Percentiles rank a stretch among this genome's conserved stretches.
phyloP scores from a whole-genome alignment of 1,284 basidiomycete genomes.

The Ustilago vetiveriae region DNA sequence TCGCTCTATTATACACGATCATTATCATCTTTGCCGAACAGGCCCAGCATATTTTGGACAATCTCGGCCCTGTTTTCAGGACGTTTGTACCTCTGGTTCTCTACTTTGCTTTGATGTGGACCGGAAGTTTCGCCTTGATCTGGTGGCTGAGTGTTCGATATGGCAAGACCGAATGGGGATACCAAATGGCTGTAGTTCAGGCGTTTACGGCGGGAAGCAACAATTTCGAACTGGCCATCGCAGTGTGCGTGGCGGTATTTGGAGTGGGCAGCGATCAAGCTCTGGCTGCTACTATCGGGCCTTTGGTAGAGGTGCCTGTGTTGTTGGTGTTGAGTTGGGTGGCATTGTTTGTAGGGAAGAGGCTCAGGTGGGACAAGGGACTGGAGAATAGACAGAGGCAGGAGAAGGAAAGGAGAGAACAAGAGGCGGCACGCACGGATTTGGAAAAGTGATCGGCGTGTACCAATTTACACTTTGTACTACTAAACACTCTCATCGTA shows the following conservation, averaged over 20 bases:
- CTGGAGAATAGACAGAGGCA: constrained; percentile 10
- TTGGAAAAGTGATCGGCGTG: constrained; percentile 32
- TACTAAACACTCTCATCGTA: too few relatives aligned
- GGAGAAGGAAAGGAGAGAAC: neutral
- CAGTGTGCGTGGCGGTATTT: constrained; percentile 81
- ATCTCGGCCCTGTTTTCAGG: constrained; percentile 51
- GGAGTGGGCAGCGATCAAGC: constrained; percentile 50
- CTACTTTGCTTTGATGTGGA: constrained; percentile 84
- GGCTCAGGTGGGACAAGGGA: constrained; percentile 42
- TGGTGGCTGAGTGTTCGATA: constrained; percentile 52
- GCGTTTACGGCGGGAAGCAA: constrained; percentile 70
- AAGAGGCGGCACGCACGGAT: constrained; percentile 6
- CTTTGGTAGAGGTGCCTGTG: constrained; percentile 72
- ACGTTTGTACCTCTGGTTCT: constrained; percentile 76
- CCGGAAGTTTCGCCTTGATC: constrained; percentile 73
- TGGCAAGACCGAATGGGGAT: constrained; percentile 59
- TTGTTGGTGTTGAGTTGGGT: constrained; percentile 78
- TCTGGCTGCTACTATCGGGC: constrained; percentile 54
- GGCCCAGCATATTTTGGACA: constrained; percentile 66
- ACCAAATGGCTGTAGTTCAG: constrained; percentile 69
- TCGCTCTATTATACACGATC: constrained; percentile 74
- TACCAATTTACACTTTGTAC: too few relatives aligned
- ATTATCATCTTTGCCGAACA: constrained; percentile 80
- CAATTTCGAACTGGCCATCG: constrained; percentile 77
- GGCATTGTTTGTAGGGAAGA: constrained; percentile 71